A percentile compares a stretch with the other conserved stretches of the same genome.
These are phyloP conservation scores for Xylariales sp. DNA, from an alignment of 2,329 filamentous ascomycete species.

Conservation along the genomic window DNA sequence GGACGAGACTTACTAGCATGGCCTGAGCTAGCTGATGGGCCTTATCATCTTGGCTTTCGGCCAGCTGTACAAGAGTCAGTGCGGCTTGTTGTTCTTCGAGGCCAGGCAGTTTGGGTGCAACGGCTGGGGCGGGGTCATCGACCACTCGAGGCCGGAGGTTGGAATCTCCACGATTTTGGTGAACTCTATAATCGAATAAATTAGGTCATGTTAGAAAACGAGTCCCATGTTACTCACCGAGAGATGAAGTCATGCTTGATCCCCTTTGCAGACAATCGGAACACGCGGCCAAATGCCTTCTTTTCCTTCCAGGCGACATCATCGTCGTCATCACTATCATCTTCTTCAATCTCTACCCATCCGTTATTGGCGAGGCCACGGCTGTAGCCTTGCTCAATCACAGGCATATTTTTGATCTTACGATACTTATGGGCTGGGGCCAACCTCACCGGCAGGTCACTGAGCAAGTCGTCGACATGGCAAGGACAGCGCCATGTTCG, in stretches of 20 bases:
- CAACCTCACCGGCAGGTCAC: constrained; percentile 65
- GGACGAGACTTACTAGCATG: constrained; percentile 67
- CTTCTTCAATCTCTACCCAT: constrained; percentile 74
- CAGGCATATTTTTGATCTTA: constrained; percentile 66
- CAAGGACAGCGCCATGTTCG: constrained; percentile 90
- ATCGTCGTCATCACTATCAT: constrained; percentile 68
- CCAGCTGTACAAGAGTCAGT: constrained; percentile 70
- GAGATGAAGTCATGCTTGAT: constrained; percentile 79
- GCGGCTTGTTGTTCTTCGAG: constrained; percentile 74
- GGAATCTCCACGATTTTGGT: constrained; percentile 42
- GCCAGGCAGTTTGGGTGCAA: constrained; percentile 56
- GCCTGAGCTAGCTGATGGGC: constrained; percentile 67
- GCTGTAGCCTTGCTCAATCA: constrained; percentile 63
- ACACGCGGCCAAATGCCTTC: constrained; percentile 71
- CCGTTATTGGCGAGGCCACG: constrained; percentile 79
- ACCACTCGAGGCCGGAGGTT: constrained; percentile 10
- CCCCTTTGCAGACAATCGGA: constrained; percentile 72
- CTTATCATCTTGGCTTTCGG: constrained; percentile 61
- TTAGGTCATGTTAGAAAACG: constrained; percentile 17
- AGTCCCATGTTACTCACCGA: constrained; percentile 58
- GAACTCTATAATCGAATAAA: constrained; percentile 47
- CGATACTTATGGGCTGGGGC: constrained; percentile 71
- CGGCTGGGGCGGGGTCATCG: constrained; percentile 40
- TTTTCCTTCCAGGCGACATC: constrained; percentile 68
- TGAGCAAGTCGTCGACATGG: constrained; percentile 82